A percentile compares a stretch with the other conserved stretches of the same genome.
Evolutionary conservation across 169 alveolate species (phyloP).

Genomic region (Ichthyophthirius multifiliis): DNA sequence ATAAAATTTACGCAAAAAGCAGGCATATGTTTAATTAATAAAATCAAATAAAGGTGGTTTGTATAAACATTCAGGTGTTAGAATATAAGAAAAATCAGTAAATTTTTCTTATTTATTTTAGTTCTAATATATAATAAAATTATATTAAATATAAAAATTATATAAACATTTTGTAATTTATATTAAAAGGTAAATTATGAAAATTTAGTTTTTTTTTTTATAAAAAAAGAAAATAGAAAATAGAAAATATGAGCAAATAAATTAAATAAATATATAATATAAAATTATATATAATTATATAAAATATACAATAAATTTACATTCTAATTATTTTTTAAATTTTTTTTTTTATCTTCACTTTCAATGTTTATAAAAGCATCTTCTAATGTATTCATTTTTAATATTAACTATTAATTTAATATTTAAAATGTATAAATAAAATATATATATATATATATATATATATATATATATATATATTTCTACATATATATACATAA

Average conservation of each 20-base stretch:
- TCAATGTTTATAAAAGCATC: slow-evolving; percentile 63
- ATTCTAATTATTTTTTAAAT: neutral
- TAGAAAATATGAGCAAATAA: no score
- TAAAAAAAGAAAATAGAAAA: no score
- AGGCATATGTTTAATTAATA: neutral
- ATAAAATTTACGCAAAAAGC: neutral
- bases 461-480: no score
- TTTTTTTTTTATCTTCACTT: slow-evolving; percentile 49
- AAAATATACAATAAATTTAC: neutral
- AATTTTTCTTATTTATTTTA: neutral
- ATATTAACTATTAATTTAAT: neutral
- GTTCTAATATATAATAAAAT: no score
- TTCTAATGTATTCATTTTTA: slow-evolving; percentile 51
- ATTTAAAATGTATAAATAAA: neutral
- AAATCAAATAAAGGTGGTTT: neutral
- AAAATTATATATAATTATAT: neutral
- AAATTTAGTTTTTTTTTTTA: neutral
- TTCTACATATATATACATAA: no score
- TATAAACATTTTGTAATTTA: no score
- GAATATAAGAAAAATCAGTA: neutral
- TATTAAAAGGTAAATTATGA: neutral
- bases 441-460: neutral
- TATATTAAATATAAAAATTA: no score
- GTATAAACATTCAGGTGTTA: neutral
- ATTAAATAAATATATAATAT: no score